Conservation (phyloP, 2,329 filamentous ascomycete genomes). For the Curvularia sp. region DNA sequence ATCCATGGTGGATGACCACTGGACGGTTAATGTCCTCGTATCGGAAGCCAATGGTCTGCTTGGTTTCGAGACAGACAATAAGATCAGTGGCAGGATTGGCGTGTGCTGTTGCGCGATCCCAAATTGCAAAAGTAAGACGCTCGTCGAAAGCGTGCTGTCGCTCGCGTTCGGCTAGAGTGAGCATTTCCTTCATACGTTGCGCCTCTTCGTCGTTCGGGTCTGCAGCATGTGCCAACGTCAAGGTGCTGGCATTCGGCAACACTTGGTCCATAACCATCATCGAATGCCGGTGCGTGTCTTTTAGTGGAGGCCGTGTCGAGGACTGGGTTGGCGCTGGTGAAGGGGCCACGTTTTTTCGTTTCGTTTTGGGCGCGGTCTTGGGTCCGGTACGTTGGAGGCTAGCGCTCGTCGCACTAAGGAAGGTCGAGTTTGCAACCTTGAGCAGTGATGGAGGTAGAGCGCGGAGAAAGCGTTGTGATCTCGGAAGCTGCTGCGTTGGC, state of each 20-base stretch:
- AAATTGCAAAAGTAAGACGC: slow-evolving; percentile 89
- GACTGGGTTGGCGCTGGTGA: slow-evolving; percentile 21
- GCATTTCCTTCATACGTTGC: slow-evolving; percentile 56
- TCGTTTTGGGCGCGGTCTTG: slow-evolving; percentile 58
- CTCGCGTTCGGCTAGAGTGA: slow-evolving; percentile 72
- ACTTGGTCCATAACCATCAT: slow-evolving; percentile 60
- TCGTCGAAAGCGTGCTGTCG: slow-evolving; percentile 79
- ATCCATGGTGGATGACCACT: slow-evolving; percentile 93
- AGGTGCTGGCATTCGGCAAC: slow-evolving; percentile 49
- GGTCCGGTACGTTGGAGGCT: slow-evolving; percentile 67
- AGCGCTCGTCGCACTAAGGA: slow-evolving; percentile 90
- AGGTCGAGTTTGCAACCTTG: slow-evolving; percentile 93
- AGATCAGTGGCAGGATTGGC: slow-evolving; percentile 95
- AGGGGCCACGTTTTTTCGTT: slow-evolving; percentile 41
- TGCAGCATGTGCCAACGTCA: slow-evolving; percentile 40
- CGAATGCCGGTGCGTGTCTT: slow-evolving; percentile 53
- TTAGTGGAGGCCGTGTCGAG: slow-evolving; percentile 29
- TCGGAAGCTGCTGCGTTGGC: slow-evolving; percentile 85
- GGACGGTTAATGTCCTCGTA: slow-evolving; percentile 94
- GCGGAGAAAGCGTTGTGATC: slow-evolving; percentile 87
- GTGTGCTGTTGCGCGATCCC: slow-evolving; percentile 88
- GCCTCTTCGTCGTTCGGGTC: slow-evolving; percentile 44
- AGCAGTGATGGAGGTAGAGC: slow-evolving; percentile 89
- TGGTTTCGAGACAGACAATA: slow-evolving; percentile 87
- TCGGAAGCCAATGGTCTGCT: slow-evolving; percentile 90